These are phyloP conservation scores for Amylostereum chailletii DNA, from an alignment of 1,284 basidiomycete species.

Conservation along the genomic window DNA sequence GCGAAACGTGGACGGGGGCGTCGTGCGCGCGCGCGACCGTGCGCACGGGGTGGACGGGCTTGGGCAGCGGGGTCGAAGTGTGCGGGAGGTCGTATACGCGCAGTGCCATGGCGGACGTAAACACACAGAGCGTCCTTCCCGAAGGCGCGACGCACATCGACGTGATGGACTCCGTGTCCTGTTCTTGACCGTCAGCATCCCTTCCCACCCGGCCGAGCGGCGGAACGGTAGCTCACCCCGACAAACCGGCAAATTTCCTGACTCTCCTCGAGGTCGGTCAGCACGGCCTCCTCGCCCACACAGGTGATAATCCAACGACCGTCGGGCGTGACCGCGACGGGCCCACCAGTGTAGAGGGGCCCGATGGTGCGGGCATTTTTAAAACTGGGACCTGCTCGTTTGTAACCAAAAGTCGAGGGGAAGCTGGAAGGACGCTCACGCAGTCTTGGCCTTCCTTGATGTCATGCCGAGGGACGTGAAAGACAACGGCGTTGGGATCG, in stretches of 20 bases:
- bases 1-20: slow-evolving; percentile 87
- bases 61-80: slow-evolving; percentile 32
- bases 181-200: neutral
- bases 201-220: too few species aligned
- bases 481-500: too few species aligned
- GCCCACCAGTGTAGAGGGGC: slow-evolving; percentile 85
- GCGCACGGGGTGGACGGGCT: slow-evolving; percentile 55
- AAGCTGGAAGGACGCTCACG: too few species aligned
- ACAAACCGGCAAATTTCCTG: slow-evolving; percentile 71
- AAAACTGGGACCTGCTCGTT: slow-evolving; percentile 39
- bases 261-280: slow-evolving; percentile 76
- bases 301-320: slow-evolving; percentile 79
- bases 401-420: neutral
- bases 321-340: slow-evolving; percentile 75
- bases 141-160: slow-evolving; percentile 63
- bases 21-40: slow-evolving; percentile 81
- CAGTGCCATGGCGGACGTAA: slow-evolving; percentile 64
- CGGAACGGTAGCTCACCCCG: slow-evolving; percentile 49
- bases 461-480: too few species aligned
- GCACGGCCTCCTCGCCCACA: slow-evolving; percentile 76
- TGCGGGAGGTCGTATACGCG: slow-evolving; percentile 57
- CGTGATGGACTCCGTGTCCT: slow-evolving; percentile 61
- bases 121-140: slow-evolving; percentile 50
- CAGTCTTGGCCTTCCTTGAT: too few species aligned
- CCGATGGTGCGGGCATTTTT: slow-evolving; percentile 62